Percentiles rank a stretch among this genome's conserved stretches.
Evolutionary conservation across 108 stramenopile genomes (phyloP).

Genomic region (Skeletonema grethae): DNA sequence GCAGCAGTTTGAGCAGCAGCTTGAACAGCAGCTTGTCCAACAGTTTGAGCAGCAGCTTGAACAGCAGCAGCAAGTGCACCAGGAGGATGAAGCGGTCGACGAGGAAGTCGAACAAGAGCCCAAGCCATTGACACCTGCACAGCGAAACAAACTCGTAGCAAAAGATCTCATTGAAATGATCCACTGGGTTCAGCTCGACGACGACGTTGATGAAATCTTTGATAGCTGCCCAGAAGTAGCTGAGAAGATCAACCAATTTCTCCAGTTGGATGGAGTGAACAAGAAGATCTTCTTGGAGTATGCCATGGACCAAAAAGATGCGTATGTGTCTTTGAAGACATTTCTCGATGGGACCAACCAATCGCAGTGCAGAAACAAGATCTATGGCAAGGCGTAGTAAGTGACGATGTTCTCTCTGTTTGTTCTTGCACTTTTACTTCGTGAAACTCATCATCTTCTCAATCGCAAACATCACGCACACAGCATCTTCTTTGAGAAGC

Average conservation of each 20-base stretch:
- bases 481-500: constrained; percentile 48
- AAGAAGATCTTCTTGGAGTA: constrained; percentile 14
- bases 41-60: no score
- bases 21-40: no score
- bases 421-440: background rate
- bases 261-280: constrained; percentile 30
- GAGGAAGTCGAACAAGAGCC: background rate
- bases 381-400: constrained; percentile 25
- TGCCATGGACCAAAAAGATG: constrained; percentile 17
- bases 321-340: constrained; percentile 7
- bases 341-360: constrained; percentile 40
- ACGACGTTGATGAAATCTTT: background rate
- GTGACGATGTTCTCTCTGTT: background rate
- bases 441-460: background rate
- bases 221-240: constrained; percentile 47
- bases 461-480: no score
- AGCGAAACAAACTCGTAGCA: background rate
- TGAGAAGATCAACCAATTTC: constrained; percentile 40
- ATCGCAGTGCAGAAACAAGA: constrained; percentile 34
- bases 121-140: background rate
- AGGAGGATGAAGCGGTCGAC: no score
- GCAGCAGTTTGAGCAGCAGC: no score
- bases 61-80: background rate
- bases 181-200: background rate
- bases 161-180: background rate